A percentile compares a stretch with the other conserved stretches of the same genome.
These are phyloP conservation scores for Thelonectria discophora DNA, from an alignment of 2,329 filamentous ascomycete genomes.

Conservation along the genomic window DNA sequence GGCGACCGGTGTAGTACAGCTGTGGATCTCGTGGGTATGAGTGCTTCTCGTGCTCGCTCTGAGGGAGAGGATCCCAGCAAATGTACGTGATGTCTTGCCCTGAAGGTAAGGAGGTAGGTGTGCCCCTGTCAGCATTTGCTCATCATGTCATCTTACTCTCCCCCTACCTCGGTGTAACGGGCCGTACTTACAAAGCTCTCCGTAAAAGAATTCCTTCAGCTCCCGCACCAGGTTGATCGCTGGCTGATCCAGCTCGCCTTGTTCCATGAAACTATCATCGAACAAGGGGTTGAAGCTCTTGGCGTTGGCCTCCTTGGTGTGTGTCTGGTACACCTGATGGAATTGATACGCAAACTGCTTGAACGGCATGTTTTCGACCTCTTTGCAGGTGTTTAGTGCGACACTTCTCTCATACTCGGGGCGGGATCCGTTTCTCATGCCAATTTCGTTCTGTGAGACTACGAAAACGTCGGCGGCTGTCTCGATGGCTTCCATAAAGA, in stretches of 20 bases:
- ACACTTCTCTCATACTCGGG: constrained; percentile 52
- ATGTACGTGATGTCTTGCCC: constrained; percentile 54
- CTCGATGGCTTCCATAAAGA: constrained; percentile 68
- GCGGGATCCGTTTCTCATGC: constrained; percentile 49
- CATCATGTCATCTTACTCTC: background rate
- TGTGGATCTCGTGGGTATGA: constrained; percentile 59
- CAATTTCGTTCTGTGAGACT: constrained; percentile 60
- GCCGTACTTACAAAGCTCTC: constrained; percentile 54
- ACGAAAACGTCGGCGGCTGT: constrained; percentile 62
- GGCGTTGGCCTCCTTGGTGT: constrained; percentile 57
- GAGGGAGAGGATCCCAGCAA: constrained; percentile 56
- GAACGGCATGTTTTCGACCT: constrained; percentile 67
- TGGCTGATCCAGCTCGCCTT: constrained; percentile 57
- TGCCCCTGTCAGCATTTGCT: constrained; percentile 29
- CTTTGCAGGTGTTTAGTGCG: constrained; percentile 57
- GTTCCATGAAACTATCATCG: constrained; percentile 53
- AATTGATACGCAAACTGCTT: constrained; percentile 69
- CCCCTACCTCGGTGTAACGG: background rate
- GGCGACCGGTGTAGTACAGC: constrained; percentile 61
- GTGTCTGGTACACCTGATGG: constrained; percentile 67
- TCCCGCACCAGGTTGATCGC: constrained; percentile 56
- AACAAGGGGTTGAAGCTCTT: constrained; percentile 66
- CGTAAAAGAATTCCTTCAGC: constrained; percentile 56
- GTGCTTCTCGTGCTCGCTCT: constrained; percentile 53
- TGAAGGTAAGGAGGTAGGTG: constrained; percentile 30